Conservation (phyloP, 148 eudicot genomes). For the Rheum nobile region DNA sequence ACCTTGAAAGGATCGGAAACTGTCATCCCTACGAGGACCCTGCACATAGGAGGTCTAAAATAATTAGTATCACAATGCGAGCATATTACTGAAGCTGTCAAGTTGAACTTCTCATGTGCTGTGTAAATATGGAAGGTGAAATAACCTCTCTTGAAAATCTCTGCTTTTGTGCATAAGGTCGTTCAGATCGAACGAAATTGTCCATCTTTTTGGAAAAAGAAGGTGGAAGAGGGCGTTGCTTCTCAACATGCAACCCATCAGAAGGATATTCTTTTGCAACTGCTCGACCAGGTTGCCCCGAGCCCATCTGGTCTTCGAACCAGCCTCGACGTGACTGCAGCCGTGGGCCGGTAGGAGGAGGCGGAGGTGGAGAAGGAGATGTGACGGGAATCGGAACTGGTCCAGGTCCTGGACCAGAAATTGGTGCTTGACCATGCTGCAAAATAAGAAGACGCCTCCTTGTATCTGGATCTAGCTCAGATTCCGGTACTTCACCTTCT, state of each 20-base stretch:
- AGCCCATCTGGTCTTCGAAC: conserved; percentile 78
- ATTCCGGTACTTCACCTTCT: conserved; percentile 98
- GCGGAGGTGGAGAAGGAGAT: conserved; percentile 34
- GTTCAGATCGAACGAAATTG: conserved; percentile 36
- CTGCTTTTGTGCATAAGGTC: conserved; percentile 39
- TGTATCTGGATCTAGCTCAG: conserved; percentile 96
- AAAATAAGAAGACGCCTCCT: conserved; percentile 91
- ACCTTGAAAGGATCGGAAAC: conserved; percentile 1
- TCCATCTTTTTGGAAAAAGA: conserved; percentile 57
- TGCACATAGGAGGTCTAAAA: neutral
- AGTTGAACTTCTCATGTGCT: neutral
- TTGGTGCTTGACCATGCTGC: conserved; percentile 79
- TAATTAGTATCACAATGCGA: neutral
- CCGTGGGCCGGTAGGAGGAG: conserved; percentile 39
- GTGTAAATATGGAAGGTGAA: neutral
- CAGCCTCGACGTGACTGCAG: conserved; percentile 61
- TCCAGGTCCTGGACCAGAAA: conserved; percentile 16
- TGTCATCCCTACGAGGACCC: conserved; percentile 8
- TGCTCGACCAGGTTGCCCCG: conserved; percentile 32
- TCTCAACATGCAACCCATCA: conserved; percentile 47
- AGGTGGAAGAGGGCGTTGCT: conserved; percentile 47
- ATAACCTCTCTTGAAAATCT: conserved; percentile 75
- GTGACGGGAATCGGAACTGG: conserved; percentile 16
- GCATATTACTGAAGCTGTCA: neutral
- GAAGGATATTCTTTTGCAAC: conserved; percentile 43